Evolutionary conservation across 495 filamentous ascomycete genomes (phyloP), one percentile per base, ranked within the genome.

Genomic region (Parmelia sp.): DNA sequence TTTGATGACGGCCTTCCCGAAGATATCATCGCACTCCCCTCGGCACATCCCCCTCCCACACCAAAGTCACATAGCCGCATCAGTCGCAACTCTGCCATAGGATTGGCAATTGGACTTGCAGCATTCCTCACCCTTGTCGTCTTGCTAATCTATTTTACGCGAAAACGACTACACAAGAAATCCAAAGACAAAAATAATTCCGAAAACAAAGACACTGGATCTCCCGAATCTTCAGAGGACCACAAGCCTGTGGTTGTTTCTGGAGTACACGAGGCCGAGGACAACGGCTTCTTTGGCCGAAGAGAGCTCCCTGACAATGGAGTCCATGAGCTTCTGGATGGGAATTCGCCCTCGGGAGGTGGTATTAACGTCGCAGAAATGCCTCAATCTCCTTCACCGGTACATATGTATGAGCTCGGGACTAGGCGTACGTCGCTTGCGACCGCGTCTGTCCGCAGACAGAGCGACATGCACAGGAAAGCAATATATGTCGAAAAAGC

Each of bases 1-100:
- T 65, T 65, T 14, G 58, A 65, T 40, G 59, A 65, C 25, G 56
- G 64, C 15, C 15, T 61, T 27, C 19, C 57, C 9, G 37, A 51
- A 29, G 45, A 61, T 17, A 23, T 65, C 36, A 4, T 65, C 6
- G 44, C 64, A 11, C 35, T 65, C 23, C 36, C 59, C 25, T 47
- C 62, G 12, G 25, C 21, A 40, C 25, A n/a, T 23, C 4, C 35
- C 27, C 35, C 7, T 25, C 10, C 39, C 1, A 31, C n/a, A 8
- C 51, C 51, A 25, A 23, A 7, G 31, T 47, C 45, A 55, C 51
- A 55, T 36, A 51, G 4, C 35, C 47, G 31, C 31, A 1, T 56
- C 25, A 57, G 39, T 37, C 57, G 29, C 7, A 47, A 45, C 12
- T 21, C 35, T 21, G 45, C 61, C 5, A 57, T 61, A 39, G 58